phyloP scores from a whole-genome alignment of 139 green algal genomes.

The Bryopsis sp. region DNA sequence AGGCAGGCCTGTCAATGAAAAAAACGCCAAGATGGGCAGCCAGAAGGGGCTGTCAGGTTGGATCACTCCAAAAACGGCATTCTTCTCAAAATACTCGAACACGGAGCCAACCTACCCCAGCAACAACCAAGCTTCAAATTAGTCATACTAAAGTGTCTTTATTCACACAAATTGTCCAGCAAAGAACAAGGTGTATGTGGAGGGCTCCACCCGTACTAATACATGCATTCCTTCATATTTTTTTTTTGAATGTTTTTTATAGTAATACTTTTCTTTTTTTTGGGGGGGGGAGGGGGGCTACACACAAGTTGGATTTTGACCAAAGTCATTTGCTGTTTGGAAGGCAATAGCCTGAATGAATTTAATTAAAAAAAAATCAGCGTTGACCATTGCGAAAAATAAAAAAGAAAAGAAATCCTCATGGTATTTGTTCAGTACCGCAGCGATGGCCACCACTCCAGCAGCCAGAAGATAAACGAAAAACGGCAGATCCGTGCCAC shows the following conservation, averaged over 20 bases:
- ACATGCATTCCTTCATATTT: too few species aligned
- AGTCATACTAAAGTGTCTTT: background rate
- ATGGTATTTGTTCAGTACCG: constrained; percentile 29
- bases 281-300: too few species aligned
- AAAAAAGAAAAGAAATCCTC: background rate
- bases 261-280: too few species aligned
- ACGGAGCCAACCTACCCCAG: constrained; percentile 36
- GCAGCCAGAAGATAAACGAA: constrained; percentile 62
- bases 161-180: too few species aligned
- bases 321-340: too few species aligned
- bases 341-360: too few species aligned
- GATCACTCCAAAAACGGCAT: constrained; percentile 52
- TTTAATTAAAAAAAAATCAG: too few species aligned
- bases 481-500: constrained; percentile 52
- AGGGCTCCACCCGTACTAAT: too few species aligned
- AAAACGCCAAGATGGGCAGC: constrained; percentile 61
- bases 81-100: constrained; percentile 47
- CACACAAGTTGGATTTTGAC: too few species aligned
- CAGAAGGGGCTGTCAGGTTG: constrained; percentile 56
- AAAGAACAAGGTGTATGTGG: too few species aligned
- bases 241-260: too few species aligned
- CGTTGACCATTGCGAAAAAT: too few species aligned
- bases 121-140: background rate
- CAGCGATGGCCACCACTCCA: constrained; percentile 66
- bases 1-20: constrained; percentile 71